Conservation (phyloP, 345 rosid species). For the Salix koriyanagi region DNA sequence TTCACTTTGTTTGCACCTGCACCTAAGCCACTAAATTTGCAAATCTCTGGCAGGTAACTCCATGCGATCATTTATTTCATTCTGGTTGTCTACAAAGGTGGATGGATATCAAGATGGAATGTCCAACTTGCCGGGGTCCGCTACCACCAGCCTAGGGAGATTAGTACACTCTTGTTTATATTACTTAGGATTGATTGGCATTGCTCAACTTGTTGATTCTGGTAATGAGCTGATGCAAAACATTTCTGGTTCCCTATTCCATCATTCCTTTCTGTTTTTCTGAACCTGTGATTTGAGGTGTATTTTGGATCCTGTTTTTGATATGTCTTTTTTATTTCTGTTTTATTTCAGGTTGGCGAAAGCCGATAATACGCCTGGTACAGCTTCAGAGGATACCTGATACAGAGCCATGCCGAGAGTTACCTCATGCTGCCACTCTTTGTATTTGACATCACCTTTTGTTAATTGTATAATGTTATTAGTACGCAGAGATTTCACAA, state of each 20-base stretch:
- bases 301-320: neutral
- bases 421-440: conserved; percentile 2
- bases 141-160: conserved; percentile 73
- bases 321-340: neutral
- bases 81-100: conserved; percentile 92
- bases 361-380: conserved; percentile 17
- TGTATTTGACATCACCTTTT: conserved; percentile 22
- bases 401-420: conserved; percentile 8
- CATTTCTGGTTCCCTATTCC: neutral
- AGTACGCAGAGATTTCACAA: neutral
- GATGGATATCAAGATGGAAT: conserved; percentile 99
- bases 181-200: conserved; percentile 27
- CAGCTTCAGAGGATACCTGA: conserved; percentile 23
- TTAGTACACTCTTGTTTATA: conserved; percentile 25
- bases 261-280: neutral
- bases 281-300: neutral
- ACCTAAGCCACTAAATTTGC: neutral
- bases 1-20: neutral
- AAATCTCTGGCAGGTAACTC: conserved; percentile 64
- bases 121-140: conserved; percentile 95
- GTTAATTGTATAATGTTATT: conserved; percentile 22
- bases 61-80: conserved; percentile 95
- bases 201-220: conserved; percentile 11
- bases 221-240: conserved; percentile 28
- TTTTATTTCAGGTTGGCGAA: conserved; percentile 23